A percentile compares a stretch with the other conserved stretches of the same genome.
phyloP scores from a whole-genome alignment of 2,329 filamentous ascomycete genomes.

The Amesomyces nigricolor region DNA sequence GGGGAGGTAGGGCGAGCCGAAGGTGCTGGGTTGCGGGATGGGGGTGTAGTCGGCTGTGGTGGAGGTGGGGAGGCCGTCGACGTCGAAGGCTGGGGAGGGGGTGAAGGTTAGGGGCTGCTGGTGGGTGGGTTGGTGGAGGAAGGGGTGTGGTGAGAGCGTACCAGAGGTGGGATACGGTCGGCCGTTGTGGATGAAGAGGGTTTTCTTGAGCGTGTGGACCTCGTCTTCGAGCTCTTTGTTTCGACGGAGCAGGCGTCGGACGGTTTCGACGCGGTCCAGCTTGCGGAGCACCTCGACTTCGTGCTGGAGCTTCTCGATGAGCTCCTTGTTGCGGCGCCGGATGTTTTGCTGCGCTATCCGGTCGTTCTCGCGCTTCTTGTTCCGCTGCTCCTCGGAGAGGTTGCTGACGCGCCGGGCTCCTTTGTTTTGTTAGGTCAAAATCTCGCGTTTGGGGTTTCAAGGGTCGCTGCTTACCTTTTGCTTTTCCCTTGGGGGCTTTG shows the following conservation, averaged over 20 bases:
- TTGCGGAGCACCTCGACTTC: slow-evolving; percentile 66
- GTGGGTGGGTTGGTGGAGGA: not conserved
- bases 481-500: slow-evolving; percentile 43
- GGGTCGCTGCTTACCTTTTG: slow-evolving; percentile 27
- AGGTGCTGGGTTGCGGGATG: not conserved
- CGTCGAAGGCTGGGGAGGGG: slow-evolving; percentile 35
- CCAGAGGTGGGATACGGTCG: slow-evolving; percentile 40
- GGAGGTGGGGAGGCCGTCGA: slow-evolving; percentile 34
- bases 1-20: not conserved
- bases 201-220: slow-evolving; percentile 41
- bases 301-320: slow-evolving; percentile 72
- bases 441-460: not conserved
- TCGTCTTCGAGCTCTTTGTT: slow-evolving; percentile 52
- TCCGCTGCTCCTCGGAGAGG: slow-evolving; percentile 54
- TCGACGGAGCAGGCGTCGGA: slow-evolving; percentile 46
- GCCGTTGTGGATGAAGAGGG: slow-evolving; percentile 37
- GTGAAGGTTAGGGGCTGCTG: not conserved
- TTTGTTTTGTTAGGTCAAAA: slow-evolving; percentile 21
- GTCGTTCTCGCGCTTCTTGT: slow-evolving; percentile 86
- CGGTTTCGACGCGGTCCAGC: slow-evolving; percentile 45
- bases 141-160: slow-evolving; percentile 25
- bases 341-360: slow-evolving; percentile 86
- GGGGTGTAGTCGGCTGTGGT: slow-evolving; percentile 36
- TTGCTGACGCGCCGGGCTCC: slow-evolving; percentile 46
- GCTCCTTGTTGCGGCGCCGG: slow-evolving; percentile 76